phyloP scores from a whole-genome alignment of 495 filamentous ascomycete species.

The Sabuloglossum arenarium region DNA sequence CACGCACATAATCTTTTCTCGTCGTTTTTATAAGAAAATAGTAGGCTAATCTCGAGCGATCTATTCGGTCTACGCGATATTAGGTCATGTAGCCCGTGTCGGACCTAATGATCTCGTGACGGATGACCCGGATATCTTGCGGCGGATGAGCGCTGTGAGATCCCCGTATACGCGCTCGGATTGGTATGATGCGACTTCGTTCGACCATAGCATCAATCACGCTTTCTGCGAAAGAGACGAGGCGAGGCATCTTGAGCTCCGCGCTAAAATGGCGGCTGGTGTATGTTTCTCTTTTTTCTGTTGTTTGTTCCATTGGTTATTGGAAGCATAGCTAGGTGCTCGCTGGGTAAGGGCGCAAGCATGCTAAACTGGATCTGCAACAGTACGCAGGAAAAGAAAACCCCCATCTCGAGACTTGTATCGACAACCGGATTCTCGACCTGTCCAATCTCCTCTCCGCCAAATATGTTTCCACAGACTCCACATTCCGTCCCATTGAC shows the following conservation, averaged over 20 bases:
- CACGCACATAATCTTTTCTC: too few relatives aligned
- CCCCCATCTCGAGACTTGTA: conserved; percentile 13
- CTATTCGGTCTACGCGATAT: neutral
- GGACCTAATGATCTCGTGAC: neutral
- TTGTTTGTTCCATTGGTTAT: too few relatives aligned
- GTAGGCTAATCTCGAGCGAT: neutral
- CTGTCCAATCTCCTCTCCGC: conserved; percentile 14
- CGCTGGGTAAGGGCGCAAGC: too few relatives aligned
- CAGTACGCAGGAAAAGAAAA: conserved; percentile 26
- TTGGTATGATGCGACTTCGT: neutral
- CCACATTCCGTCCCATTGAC: conserved; percentile 17
- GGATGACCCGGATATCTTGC: neutral
- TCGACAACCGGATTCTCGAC: conserved; percentile 15
- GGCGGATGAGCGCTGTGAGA: neutral
- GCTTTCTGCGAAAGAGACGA: conserved; percentile 15
- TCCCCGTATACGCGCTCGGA: neutral
- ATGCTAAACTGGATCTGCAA: too few relatives aligned
- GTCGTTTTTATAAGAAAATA: too few relatives aligned
- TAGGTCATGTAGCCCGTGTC: neutral
- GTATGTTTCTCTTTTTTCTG: too few relatives aligned
- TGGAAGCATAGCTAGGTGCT: too few relatives aligned
- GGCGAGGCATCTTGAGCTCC: conserved; percentile 14
- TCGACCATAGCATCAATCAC: neutral
- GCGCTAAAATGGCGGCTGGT: conserved; percentile 17
- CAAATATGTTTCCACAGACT: conserved; percentile 16